Evolutionary conservation across 805 yeast genomes (phyloP), one percentile per base, ranked within the genome.

Genomic region (Ogataea methylovora): DNA sequence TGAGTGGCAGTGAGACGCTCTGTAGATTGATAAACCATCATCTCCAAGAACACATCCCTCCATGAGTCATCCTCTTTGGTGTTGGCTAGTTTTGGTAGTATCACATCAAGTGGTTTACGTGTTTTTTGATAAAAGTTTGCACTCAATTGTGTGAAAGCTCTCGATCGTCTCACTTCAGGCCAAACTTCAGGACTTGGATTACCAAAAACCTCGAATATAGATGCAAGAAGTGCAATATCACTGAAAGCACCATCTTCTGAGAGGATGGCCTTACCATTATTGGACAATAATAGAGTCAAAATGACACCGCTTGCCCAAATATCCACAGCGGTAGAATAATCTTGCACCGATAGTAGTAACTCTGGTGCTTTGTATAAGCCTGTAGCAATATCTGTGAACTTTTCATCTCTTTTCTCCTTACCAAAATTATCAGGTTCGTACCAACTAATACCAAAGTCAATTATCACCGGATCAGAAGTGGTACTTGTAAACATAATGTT

Each of bases 311-410:
- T 51, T 1, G 83, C 61, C 94, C 94, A 84, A 12, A 82, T 61
- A 46, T 84, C 94, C 8, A 84, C 61, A 26, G 66, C 73, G 24
- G 49, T 52, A 2, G 68, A 58, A 48, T 84, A 84, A 39, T 65
- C 61, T 1, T 61, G 41, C n/a, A 71, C 56, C 0, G 84, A 83
- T 33, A 82, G 68, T 27, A 84, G 60, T 30, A 81, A 56, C 48
- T 84, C 94, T 0, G 94, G 90, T 0, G 92, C 78, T 39, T 81
- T 76, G 56, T 73, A 85, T 23, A 65, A 64, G 2, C 79, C 77
- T 0, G 88, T 79, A 15, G 80, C 68, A 4, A 85, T 77, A 42
- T 74, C 83, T n/a, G 70, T 63, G 37, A 67, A 62, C 43, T 68
- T 61, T 8, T 54, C 47, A 5, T 54, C 50, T 1, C 45, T 38